phyloP scores from a whole-genome alignment of 176 grass and related monocot genomes.

The Ampelocalamus luodianensis region DNA sequence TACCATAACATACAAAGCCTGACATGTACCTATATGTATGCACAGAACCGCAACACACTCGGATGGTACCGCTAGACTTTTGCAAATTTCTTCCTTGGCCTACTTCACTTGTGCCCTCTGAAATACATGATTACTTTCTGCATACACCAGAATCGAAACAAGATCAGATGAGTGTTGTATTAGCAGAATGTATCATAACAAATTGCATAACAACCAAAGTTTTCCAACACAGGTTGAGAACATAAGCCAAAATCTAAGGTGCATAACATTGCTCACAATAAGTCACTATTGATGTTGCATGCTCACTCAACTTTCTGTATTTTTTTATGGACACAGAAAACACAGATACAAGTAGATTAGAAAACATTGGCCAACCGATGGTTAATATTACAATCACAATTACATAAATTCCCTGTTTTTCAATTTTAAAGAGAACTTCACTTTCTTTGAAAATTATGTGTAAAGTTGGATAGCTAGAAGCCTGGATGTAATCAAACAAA shows the following conservation, averaged over 20 bases:
- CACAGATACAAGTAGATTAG: neutral
- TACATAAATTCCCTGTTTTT: neutral
- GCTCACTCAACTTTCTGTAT: neutral
- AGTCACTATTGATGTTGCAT: constrained; percentile 8
- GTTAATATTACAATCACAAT: neutral
- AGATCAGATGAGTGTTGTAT: neutral
- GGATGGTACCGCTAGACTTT: neutral
- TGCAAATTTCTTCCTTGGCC: constrained; percentile 24
- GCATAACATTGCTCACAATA: neutral
- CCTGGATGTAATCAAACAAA: constrained; percentile 7
- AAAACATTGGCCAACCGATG: neutral
- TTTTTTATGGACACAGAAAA: constrained; percentile 28
- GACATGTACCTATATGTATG: constrained; percentile 42
- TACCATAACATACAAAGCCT: constrained; percentile 28
- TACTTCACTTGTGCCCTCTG: constrained; percentile 80
- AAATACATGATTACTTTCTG: constrained; percentile 95
- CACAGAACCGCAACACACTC: constrained; percentile 38
- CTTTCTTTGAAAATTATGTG: neutral
- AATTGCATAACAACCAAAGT: neutral
- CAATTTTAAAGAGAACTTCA: neutral
- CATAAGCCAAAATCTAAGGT: neutral
- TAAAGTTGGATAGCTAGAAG: constrained; percentile 12
- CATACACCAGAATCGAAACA: constrained; percentile 49
- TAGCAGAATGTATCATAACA: neutral
- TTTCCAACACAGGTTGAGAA: constrained; percentile 20